Base-by-base conservation (phyloP, 1,139 yeast species). In the Debaryomycetaceae sp. region DNA sequence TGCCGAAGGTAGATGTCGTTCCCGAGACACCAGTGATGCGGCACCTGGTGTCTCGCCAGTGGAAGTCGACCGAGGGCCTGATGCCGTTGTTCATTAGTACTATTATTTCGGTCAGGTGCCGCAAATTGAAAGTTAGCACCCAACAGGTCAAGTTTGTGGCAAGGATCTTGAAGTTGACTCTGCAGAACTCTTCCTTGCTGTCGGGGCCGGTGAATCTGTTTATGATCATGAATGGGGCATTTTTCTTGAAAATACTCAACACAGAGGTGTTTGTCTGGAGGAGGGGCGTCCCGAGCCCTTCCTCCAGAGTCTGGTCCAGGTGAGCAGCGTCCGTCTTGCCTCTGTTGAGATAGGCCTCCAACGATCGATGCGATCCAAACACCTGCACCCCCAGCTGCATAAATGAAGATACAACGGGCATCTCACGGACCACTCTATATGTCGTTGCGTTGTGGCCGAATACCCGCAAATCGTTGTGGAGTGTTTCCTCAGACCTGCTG, bases 1-100 rank as follows among this genome's bases (percentile, higher is more conserved):
- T 63, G 6, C 72, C 73, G 44, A 68, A 67, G 1, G 73, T 65
- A 7, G 74, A 65, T 1, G 70, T 52, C 3, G 68, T 63, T 0
- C 72, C 73, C 3, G 71, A 58, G 1, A 65, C 58, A 0, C 75
- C 75, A 30, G 49, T 42, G 3, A 66, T 51, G 22, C 75, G 53
- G 19, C 69, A 50, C 39, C 64, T 64, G 18, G 69, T 58, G 26
- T 49, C 51, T 30, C 54, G 51, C 48, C 56, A 59, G 19, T 49
- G 41, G 26, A 65, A 55, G 44, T 70, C 75, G 6, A 63, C 67
- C 9, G 62, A 58, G 1, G 75, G 73, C 33, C 53, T 56, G 29
- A 60, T 47, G 30, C 65, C 63, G 40, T 68, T 70, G 41, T 68
- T 67, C 42, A 63, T 52, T 36, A 60, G 45, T 8, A 65, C 49